Evolutionary conservation across 208 protist genomes (phyloP).

Genomic region (Strigomonas culicis): DNA sequence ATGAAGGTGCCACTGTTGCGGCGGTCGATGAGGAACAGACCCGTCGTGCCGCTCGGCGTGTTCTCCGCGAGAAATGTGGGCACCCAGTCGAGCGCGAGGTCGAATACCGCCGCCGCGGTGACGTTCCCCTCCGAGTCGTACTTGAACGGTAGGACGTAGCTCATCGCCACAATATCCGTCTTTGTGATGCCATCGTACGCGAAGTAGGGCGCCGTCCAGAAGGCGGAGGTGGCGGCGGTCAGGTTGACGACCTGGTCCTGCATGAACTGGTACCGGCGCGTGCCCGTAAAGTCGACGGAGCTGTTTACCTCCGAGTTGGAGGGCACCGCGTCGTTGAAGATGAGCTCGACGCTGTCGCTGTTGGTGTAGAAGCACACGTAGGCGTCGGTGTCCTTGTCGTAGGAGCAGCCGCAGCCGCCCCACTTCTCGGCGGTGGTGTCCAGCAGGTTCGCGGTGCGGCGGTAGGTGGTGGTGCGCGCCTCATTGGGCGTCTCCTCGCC

Average conservation of each 20-base stretch:
- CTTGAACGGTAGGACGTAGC: slow-evolving; percentile 36
- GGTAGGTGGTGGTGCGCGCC: neutral
- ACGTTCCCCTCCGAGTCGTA: slow-evolving; percentile 20
- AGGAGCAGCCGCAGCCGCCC: slow-evolving; percentile 37
- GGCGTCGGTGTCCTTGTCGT: slow-evolving; percentile 10
- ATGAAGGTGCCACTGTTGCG: slow-evolving; percentile 34
- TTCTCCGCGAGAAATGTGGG: slow-evolving; percentile 18
- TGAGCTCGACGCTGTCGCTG: slow-evolving; percentile 19
- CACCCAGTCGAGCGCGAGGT: slow-evolving; percentile 28
- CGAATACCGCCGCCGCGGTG: slow-evolving; percentile 27
- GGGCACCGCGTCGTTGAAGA: slow-evolving; percentile 23
- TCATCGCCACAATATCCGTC: slow-evolving; percentile 16
- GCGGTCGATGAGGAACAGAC: slow-evolving; percentile 39
- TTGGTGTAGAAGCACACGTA: slow-evolving; percentile 37
- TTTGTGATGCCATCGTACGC: slow-evolving; percentile 20
- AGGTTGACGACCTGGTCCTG: slow-evolving; percentile 15
- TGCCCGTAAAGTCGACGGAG: slow-evolving; percentile 13
- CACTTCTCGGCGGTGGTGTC: slow-evolving; percentile 14
- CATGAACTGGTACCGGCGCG: slow-evolving; percentile 24
- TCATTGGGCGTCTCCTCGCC: neutral
- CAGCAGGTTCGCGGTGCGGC: neutral
- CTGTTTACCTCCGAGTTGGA: slow-evolving; percentile 5
- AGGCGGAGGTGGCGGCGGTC: slow-evolving; percentile 14
- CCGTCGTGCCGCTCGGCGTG: slow-evolving; percentile 29
- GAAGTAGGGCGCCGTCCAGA: slow-evolving; percentile 44